Evolutionary conservation across 2,329 filamentous ascomycete species (phyloP).

Genomic region (Penicillium sp.): DNA sequence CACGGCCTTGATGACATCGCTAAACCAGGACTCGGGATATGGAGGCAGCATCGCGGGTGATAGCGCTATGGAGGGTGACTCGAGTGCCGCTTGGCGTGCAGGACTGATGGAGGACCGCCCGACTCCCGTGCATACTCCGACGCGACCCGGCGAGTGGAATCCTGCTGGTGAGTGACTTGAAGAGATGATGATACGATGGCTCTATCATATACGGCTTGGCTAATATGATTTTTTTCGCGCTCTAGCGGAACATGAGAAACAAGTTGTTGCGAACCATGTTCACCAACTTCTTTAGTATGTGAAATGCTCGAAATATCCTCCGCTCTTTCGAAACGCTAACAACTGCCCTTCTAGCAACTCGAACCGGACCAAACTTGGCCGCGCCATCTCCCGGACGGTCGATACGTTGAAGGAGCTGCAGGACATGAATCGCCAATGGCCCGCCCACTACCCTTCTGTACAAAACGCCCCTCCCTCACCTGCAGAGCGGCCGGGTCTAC

Average conservation of each 20-base stretch:
- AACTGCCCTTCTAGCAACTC: slow-evolving; percentile 60
- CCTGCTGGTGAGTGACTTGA: slow-evolving; percentile 36
- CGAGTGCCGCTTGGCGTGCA: slow-evolving; percentile 53
- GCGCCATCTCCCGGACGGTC: slow-evolving; percentile 82
- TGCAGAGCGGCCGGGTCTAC: slow-evolving; percentile 36
- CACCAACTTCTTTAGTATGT: slow-evolving; percentile 81
- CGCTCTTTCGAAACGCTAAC: slow-evolving; percentile 13
- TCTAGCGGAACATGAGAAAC: slow-evolving; percentile 61
- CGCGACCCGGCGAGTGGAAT: slow-evolving; percentile 49
- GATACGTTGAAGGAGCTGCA: slow-evolving; percentile 81
- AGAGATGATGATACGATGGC: background rate
- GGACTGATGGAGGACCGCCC: slow-evolving; percentile 58
- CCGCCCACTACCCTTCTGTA: slow-evolving; percentile 83
- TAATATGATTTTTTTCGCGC: slow-evolving; percentile 15
- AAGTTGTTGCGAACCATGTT: slow-evolving; percentile 74
- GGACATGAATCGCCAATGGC: slow-evolving; percentile 87
- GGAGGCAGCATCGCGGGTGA: slow-evolving; percentile 74
- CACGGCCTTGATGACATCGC: slow-evolving; percentile 71
- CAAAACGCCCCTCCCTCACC: slow-evolving; percentile 28
- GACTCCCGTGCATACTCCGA: slow-evolving; percentile 56
- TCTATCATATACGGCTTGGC: background rate
- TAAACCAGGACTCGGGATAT: slow-evolving; percentile 90
- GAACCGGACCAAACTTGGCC: slow-evolving; percentile 80
- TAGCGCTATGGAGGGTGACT: slow-evolving; percentile 47
- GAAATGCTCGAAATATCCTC: background rate